Evolutionary conservation across 306 rosid genomes (phyloP).

Genomic region (Citrullus colocynthis): DNA sequence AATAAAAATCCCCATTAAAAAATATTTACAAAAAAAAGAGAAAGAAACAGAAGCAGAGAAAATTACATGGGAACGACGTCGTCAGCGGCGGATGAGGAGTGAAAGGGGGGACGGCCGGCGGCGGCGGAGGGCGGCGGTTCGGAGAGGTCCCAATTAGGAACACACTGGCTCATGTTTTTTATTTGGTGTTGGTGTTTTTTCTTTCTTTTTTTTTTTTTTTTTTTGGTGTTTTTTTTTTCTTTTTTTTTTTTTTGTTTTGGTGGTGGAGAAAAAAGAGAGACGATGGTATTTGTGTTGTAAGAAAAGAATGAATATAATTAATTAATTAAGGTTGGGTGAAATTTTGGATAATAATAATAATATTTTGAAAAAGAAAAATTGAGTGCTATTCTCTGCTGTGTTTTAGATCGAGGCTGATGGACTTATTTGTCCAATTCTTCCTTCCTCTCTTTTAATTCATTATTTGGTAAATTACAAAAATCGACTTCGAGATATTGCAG

Average conservation of each 20-base stretch:
- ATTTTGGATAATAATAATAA: neutral
- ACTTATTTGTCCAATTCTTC: neutral
- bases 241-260: neutral
- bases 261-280: neutral
- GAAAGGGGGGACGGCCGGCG: conserved; percentile 18
- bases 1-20: neutral
- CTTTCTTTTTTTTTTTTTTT: neutral
- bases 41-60: neutral
- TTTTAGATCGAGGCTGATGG: neutral
- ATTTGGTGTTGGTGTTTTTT: neutral
- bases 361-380: too few relatives aligned
- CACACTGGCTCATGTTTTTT: conserved; percentile 60
- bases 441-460: neutral
- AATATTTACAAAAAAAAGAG: neutral
- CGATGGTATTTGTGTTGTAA: neutral
- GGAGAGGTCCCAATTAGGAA: conserved; percentile 77
- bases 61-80: conserved; percentile 43
- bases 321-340: neutral
- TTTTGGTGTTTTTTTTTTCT: neutral
- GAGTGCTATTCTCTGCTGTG: neutral
- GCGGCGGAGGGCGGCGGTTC: conserved; percentile 20
- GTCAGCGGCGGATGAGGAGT: conserved; percentile 32
- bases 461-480: too few relatives aligned
- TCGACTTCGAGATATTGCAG: too few relatives aligned
- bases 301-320: neutral